Conservation (phyloP, 495 filamentous ascomycete species). For the Hamigera avellanea region DNA sequence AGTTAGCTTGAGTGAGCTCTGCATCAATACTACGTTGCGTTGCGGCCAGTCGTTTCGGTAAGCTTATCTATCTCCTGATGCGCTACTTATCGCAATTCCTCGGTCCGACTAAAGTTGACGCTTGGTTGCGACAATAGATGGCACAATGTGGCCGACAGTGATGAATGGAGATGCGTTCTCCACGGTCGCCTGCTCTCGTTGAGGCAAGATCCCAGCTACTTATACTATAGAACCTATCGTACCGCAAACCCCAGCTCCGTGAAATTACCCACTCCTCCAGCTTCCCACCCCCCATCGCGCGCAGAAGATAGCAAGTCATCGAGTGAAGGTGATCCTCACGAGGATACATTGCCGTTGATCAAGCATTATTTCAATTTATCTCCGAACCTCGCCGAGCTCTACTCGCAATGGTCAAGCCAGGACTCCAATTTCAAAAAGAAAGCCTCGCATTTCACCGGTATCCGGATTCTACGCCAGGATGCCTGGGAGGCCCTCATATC, state of each 20-base stretch:
- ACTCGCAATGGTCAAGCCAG: conserved; percentile 72
- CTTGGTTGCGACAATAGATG: conserved; percentile 41
- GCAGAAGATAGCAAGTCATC: conserved; percentile 3
- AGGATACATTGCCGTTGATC: conserved; percentile 57
- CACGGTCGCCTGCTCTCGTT: conserved; percentile 75
- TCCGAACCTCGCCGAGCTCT: conserved; percentile 60
- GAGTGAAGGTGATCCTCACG: conserved; percentile 7
- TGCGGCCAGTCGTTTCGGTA: conserved; percentile 86
- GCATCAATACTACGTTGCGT: conserved; percentile 79
- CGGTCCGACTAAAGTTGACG: not conserved
- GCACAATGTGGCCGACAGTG: conserved; percentile 57
- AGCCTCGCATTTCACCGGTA: conserved; percentile 76
- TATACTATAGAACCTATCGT: conserved; percentile 69
- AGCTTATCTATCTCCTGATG: not conserved
- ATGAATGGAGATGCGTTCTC: conserved; percentile 88
- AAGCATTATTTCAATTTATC: conserved; percentile 74
- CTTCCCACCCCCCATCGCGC: conserved; percentile 19
- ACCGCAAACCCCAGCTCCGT: conserved; percentile 17
- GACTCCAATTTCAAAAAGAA: conserved; percentile 87
- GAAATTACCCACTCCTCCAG: conserved; percentile 14
- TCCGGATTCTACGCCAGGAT: conserved; percentile 92
- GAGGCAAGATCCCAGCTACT: conserved; percentile 63
- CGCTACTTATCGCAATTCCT: conserved; percentile 1
- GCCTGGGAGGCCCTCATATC: conserved; percentile 89
- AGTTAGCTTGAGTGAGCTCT: conserved; percentile 68